phyloP scores from a whole-genome alignment of 768 basidiomycete genomes.

The Crucibulum laeve region DNA sequence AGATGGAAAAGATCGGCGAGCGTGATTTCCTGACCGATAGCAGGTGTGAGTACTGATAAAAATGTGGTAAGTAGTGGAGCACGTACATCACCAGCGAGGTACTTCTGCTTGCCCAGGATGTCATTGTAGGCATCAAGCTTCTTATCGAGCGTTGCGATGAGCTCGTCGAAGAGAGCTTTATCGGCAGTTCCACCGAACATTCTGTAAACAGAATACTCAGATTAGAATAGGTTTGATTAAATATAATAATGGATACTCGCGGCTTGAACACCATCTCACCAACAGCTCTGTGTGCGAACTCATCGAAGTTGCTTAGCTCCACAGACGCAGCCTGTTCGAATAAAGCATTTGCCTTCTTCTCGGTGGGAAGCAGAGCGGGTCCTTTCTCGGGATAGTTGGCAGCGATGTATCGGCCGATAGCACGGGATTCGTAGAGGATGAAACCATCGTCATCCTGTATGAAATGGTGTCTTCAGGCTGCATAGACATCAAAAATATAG shows the following conservation, averaged over 20 bases:
- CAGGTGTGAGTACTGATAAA: too few species aligned
- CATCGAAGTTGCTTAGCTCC: constrained; percentile 43
- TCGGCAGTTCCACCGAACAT: constrained; percentile 18
- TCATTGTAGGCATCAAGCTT: constrained; percentile 42
- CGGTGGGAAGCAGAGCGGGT: constrained; percentile 32
- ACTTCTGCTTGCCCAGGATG: constrained; percentile 41
- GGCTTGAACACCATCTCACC: constrained; percentile 37
- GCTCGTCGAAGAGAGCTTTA: constrained; percentile 15
- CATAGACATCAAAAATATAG: neutral
- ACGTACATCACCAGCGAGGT: constrained; percentile 39
- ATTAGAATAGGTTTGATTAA: too few species aligned
- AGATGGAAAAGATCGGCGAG: constrained; percentile 17
- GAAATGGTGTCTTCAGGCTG: neutral
- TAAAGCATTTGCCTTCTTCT: constrained; percentile 20
- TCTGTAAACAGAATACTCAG: too few species aligned
- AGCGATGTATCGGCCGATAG: constrained; percentile 45
- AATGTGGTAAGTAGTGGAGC: neutral
- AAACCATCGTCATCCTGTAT: constrained; percentile 12
- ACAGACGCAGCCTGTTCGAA: constrained; percentile 34
- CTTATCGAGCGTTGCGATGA: constrained; percentile 18
- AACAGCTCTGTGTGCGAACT: constrained; percentile 27
- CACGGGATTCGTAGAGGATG: constrained; percentile 12
- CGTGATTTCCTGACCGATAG: too few species aligned
- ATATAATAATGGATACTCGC: constrained; percentile 7
- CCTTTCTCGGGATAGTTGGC: constrained; percentile 41